These are phyloP conservation scores for Lecanoromycetidae sp. DNA, from an alignment of 2,329 filamentous ascomycete genomes.

Conservation along the genomic window DNA sequence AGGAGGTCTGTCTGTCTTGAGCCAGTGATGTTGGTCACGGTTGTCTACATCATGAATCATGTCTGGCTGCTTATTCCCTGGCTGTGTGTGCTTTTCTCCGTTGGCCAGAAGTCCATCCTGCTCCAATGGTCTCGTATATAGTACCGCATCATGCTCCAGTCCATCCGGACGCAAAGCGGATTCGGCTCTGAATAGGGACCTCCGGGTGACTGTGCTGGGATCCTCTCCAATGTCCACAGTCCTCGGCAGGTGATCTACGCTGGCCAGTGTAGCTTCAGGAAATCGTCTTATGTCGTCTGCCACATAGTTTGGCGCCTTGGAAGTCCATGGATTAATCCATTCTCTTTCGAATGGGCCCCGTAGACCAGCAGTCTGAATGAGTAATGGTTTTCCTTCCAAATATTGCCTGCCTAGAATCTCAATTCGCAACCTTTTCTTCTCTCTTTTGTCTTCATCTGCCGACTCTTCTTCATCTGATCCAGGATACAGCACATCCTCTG, in stretches of 20 bases:
- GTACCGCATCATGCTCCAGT: no score
- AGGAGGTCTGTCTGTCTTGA: slow-evolving; percentile 3
- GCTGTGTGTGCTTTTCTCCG: neutral
- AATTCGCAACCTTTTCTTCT: slow-evolving; percentile 32
- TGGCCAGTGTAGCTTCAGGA: neutral
- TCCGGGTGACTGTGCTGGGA: no score
- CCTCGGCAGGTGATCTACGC: neutral
- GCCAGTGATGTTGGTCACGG: neutral
- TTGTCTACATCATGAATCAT: neutral
- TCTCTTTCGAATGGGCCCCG: slow-evolving; percentile 33
- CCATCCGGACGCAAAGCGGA: no score
- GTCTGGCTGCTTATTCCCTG: neutral
- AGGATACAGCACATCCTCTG: slow-evolving; percentile 22
- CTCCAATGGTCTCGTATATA: no score
- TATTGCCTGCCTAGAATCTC: slow-evolving; percentile 32
- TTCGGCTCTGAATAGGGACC: no score
- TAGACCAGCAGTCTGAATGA: slow-evolving; percentile 35
- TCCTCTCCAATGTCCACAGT: neutral
- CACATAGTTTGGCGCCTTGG: slow-evolving; percentile 9
- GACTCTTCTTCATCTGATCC: slow-evolving; percentile 32
- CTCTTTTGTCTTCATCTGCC: slow-evolving; percentile 23
- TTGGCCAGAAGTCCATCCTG: neutral
- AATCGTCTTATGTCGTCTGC: neutral
- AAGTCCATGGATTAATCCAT: slow-evolving; percentile 38
- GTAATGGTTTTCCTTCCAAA: slow-evolving; percentile 31